Conservation (phyloP, 2,329 filamentous ascomycete species). For the Dothideomycetidae sp. region DNA sequence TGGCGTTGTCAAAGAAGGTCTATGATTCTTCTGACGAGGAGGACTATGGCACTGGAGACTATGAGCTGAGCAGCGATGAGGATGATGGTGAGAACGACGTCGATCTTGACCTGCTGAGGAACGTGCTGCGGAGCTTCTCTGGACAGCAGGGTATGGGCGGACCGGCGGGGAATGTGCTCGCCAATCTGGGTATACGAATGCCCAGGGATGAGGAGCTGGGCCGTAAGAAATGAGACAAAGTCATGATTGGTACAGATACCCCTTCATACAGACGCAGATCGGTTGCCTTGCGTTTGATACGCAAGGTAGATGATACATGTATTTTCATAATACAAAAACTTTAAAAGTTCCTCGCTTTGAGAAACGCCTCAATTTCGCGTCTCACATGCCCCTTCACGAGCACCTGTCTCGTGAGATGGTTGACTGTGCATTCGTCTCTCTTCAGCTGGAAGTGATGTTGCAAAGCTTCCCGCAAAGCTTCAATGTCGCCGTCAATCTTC, state of each 20-base stretch:
- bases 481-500: constrained; percentile 61
- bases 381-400: constrained; percentile 42
- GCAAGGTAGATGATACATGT: no score
- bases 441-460: constrained; percentile 34
- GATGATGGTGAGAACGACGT: constrained; percentile 52
- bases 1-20: constrained; percentile 12
- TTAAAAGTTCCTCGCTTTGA: constrained; percentile 26
- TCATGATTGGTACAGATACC: no score
- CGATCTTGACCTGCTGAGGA: constrained; percentile 78
- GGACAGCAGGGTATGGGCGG: constrained; percentile 75
- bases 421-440: constrained; percentile 41
- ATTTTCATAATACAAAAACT: constrained; percentile 10
- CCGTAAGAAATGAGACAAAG: no score
- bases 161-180: constrained; percentile 74
- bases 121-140: constrained; percentile 85
- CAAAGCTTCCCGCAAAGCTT: constrained; percentile 50
- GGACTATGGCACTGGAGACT: constrained; percentile 16
- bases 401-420: constrained; percentile 55
- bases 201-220: constrained; percentile 58
- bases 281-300: no score
- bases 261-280: no score
- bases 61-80: constrained; percentile 21
- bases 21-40: constrained; percentile 37
- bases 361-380: constrained; percentile 21
- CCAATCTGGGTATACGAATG: constrained; percentile 68